Conservation (phyloP, 768 basidiomycete genomes). For the Rhizopogon rudus region DNA sequence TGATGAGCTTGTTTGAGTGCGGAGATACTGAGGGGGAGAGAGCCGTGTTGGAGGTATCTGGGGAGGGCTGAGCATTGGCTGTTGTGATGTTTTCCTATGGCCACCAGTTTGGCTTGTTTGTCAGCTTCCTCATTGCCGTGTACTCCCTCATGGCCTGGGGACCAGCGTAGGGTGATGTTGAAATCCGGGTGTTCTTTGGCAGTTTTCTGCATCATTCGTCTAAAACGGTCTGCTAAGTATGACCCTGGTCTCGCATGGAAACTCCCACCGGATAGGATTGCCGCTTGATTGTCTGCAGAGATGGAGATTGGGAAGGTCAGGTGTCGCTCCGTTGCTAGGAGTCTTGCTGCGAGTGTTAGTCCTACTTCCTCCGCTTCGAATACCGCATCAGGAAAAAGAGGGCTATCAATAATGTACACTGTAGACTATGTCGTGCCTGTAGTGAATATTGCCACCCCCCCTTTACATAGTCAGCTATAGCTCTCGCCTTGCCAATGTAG, state of each 20-base stretch:
- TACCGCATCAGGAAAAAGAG: not conserved
- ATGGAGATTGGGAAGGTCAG: conserved; percentile 1
- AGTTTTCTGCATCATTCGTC: not conserved
- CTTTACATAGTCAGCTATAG: no score
- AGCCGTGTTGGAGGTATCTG: not conserved
- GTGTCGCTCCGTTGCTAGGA: conserved; percentile 1
- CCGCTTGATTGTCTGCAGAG: conserved; percentile 11
- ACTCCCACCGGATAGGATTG: conserved; percentile 4
- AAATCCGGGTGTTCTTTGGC: not conserved
- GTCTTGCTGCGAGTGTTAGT: conserved; percentile 8
- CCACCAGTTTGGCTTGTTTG: not conserved
- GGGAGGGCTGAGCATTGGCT: not conserved
- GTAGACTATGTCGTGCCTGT: no score
- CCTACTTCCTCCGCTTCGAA: conserved; percentile 15
- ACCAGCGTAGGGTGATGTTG: not conserved
- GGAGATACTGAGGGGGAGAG: not conserved
- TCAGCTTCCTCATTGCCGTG: not conserved
- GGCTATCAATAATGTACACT: no score
- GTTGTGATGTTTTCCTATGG: not conserved
- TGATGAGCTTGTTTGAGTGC: not conserved
- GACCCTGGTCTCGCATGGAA: not conserved
- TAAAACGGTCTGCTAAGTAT: conserved; percentile 1
- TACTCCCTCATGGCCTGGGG: not conserved
- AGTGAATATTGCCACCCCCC: no score
- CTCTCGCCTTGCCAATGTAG: no score